Evolutionary conservation across 257 asterid species (phyloP), one percentile per base, ranked within the genome.

Genomic region (Anisodus tanguticus): DNA sequence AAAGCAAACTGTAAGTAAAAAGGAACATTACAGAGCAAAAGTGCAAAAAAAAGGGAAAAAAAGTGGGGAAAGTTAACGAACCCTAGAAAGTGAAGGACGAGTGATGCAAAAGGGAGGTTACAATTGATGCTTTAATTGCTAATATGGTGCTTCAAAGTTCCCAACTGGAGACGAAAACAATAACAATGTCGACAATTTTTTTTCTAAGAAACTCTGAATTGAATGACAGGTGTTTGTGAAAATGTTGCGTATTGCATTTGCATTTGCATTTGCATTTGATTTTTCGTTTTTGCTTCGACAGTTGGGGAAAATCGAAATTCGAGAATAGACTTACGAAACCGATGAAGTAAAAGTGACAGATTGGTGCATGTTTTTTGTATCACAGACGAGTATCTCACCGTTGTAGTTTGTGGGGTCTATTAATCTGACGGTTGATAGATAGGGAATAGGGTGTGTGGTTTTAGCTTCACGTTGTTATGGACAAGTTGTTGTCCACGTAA

Each of bases 1-100:
- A 58, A 16, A 13, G 9, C 79, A 71, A 71, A 71, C 79, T n/a
- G 10, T 45, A 45, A n/a, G 3, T 3, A 17, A 8, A 9, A n/a
- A 9, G 0, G 3, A 45, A 37, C 6, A 13, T 13, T 37, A 68
- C 76, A 67, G 9, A 41, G n/a, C n/a, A 67, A 35, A 66, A 66
- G 9, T 67, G n/a, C 49, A 45, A 45, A 2, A 43, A 4, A 1
- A 15, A 15, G 6, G 4, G 6, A 1, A 7, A 8, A 6, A 43
- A 15, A 17, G 0, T 4, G 5, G 19, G 47, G 3, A 12, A 76
- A 26, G 45, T 76, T 26, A 53, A 53, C 81, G 22, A 76, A 76
- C 81, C 63, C 81, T 51, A 76, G 60, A 74, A 76, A 76, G 63
- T 76, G 81, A 13, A 53, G 26, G 19, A 53, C 51, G 63, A 76